Percentiles rank a stretch among this genome's conserved stretches.
Conservation (phyloP, 2,329 filamentous ascomycete species). For the Fusarium decemcellulare region DNA sequence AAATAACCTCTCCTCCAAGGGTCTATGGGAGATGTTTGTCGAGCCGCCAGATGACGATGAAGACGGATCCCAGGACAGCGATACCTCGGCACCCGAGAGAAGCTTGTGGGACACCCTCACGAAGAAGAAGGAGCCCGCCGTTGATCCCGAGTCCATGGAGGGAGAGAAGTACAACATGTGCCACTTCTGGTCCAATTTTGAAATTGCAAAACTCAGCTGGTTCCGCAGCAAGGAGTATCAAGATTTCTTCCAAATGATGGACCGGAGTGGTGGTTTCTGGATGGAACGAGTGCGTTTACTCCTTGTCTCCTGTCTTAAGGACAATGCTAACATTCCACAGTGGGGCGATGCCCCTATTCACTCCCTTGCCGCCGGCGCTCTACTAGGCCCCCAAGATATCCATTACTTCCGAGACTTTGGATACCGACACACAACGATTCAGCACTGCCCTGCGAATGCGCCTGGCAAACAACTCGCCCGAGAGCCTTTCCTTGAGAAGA, state of each 20-base stretch:
- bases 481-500: constrained; percentile 85
- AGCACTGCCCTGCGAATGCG: constrained; percentile 97
- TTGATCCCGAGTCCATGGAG: constrained; percentile 95
- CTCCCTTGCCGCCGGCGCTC: constrained; percentile 92
- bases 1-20: constrained; percentile 91
- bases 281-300: constrained; percentile 85
- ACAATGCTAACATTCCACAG: constrained; percentile 61
- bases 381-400: constrained; percentile 85
- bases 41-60: constrained; percentile 79
- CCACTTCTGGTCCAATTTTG: constrained; percentile 99
- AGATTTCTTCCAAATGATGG: constrained; percentile 99
- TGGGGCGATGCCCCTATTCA: constrained; percentile 99
- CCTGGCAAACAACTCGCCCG: constrained; percentile 88
- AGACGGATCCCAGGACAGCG: constrained; percentile 73
- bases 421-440: constrained; percentile 98
- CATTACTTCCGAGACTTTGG: constrained; percentile 99
- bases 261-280: constrained; percentile 98
- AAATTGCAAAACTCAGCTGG: constrained; percentile 95
- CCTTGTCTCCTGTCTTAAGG: constrained; percentile 6
- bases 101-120: constrained; percentile 83
- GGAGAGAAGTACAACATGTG: constrained; percentile 99
- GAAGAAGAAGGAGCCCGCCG: constrained; percentile 78
- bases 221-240: constrained; percentile 98
- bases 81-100: constrained; percentile 82
- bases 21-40: constrained; percentile 98